Base-by-base conservation (phyloP, 2,329 filamentous ascomycete genomes). In the Dothideomycetes sp. region DNA sequence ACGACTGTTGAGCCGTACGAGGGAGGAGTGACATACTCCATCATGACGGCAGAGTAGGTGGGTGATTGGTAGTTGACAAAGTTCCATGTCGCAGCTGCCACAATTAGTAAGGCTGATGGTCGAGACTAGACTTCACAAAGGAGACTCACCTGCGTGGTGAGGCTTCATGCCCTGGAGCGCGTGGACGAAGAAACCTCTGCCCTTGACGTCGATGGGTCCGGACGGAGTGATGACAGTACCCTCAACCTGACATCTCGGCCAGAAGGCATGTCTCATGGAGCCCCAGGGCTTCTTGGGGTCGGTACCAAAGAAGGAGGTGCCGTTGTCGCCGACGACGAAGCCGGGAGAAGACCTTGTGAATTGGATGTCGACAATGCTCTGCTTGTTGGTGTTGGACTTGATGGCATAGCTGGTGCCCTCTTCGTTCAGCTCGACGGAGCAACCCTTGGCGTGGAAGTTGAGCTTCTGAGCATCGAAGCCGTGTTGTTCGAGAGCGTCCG, bases 131-230 rank as follows among this genome's bases (percentile, higher is more conserved):
- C 3, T 16, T 39, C 15, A 6, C 24, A 41, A 15, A 10, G n/a
- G n/a, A n/a, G 34, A 53, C 66, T 53, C 67, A 78, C 75, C 88
- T 45, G 87, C 84, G 60, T 98, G 93, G 63, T 98, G 91, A 28
- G 91, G 91, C 74, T 98, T 98, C 89, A 96, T 96, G 60, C 88
- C 91, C 67, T 96, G 91, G 36, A 96, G 68, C 28, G 86, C 88
- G 61, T 91, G 82, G 50, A 82, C 72, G 64, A 87, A 89, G 54
- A 93, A 69, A 22, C 80, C 87, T 48, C 71, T 76, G 43, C 89
- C 89, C 55, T 77, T 81, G 61, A 94, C 79, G 60, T 94, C 81
- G 47, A 94, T 71, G 25, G 82, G 77, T 33, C 86, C 85, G 23
- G 85, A 78, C 53, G 83, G 75, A 45, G 87, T 94, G 48, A 84